Evolutionary conservation across 176 grass and related monocot genomes (phyloP).

Genomic region (Elaeis guineensis): DNA sequence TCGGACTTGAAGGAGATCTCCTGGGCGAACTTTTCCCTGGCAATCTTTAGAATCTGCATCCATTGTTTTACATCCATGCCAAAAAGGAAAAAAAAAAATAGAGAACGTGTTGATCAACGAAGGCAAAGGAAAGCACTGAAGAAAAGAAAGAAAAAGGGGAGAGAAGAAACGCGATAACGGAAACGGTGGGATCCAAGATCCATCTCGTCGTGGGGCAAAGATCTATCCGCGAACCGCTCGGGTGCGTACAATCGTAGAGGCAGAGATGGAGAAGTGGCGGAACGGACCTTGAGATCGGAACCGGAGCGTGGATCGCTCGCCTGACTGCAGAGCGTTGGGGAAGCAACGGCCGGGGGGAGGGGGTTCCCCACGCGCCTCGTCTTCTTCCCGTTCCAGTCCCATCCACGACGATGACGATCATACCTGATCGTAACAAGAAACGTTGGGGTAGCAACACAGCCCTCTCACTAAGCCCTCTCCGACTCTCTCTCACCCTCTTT

Average conservation of each 20-base stretch:
- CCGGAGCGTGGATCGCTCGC: slow-evolving; percentile 9
- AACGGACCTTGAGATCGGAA: slow-evolving; percentile 19
- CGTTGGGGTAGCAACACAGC: slow-evolving; percentile 21
- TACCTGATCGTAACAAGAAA: slow-evolving; percentile 43
- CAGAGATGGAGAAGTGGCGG: not conserved
- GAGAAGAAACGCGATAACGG: slow-evolving; percentile 8
- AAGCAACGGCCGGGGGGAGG: slow-evolving; percentile 28
- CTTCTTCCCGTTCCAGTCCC: slow-evolving; percentile 26
- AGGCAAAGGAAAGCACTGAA: not conserved
- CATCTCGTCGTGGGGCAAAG: not conserved
- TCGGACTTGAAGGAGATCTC: slow-evolving; percentile 25
- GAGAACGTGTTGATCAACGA: too few species aligned
- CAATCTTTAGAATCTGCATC: slow-evolving; percentile 33
- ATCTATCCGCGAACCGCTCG: slow-evolving; percentile 4
- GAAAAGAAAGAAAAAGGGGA: slow-evolving; percentile 2
- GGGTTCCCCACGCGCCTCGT: slow-evolving; percentile 31
- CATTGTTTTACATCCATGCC: not conserved
- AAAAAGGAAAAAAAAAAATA: not conserved
- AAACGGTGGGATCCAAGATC: not conserved
- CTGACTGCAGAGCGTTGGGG: slow-evolving; percentile 26
- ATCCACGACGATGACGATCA: slow-evolving; percentile 23
- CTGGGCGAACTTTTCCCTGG: slow-evolving; percentile 29
- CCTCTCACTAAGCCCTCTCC: not conserved
- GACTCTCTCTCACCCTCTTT: not conserved
- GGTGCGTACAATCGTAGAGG: not conserved